Conservation (phyloP, 768 basidiomycete species). For the Tricholoma saponaceum region DNA sequence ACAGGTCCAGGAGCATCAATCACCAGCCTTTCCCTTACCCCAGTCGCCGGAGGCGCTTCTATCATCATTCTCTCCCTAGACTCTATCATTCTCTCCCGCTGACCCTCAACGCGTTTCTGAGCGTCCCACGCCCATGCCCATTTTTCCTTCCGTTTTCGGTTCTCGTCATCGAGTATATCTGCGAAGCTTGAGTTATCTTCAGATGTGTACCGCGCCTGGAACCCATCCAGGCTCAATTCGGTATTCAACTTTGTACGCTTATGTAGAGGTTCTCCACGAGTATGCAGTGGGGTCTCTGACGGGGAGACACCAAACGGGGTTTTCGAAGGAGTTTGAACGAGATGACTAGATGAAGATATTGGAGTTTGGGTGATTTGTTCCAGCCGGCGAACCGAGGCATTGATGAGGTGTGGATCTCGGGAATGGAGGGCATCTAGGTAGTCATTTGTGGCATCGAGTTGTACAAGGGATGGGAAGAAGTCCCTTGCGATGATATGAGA, state of each 20-base stretch:
- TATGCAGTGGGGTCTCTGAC: conserved; percentile 63
- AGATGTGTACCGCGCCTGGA: conserved; percentile 90
- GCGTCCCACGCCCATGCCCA: conserved; percentile 96
- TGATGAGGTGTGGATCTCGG: conserved; percentile 75
- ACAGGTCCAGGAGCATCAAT: conserved; percentile 57
- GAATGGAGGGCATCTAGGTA: conserved; percentile 78
- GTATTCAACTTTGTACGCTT: conserved; percentile 62
- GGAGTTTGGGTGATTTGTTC: conserved; percentile 61
- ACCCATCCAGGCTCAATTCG: conserved; percentile 70
- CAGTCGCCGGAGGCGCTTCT: conserved; percentile 56
- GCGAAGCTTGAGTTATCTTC: conserved; percentile 98
- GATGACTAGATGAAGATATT: conserved; percentile 25
- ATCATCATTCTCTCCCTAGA: conserved; percentile 68
- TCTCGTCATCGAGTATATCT: conserved; percentile 87
- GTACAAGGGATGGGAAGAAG: conserved; percentile 93
- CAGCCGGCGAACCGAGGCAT: conserved; percentile 69
- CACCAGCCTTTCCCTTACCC: conserved; percentile 62
- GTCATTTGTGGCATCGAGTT: conserved; percentile 83
- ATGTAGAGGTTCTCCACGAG: conserved; percentile 37
- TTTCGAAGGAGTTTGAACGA: conserved; percentile 45
- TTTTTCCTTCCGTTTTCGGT: conserved; percentile 70
- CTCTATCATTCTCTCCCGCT: conserved; percentile 62
- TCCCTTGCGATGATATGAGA: conserved; percentile 94
- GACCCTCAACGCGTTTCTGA: conserved; percentile 72
- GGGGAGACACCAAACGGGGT: conserved; percentile 63